These are phyloP conservation scores for Serendipita vermifera DNA, from an alignment of 768 basidiomycete species.

Conservation along the genomic window DNA sequence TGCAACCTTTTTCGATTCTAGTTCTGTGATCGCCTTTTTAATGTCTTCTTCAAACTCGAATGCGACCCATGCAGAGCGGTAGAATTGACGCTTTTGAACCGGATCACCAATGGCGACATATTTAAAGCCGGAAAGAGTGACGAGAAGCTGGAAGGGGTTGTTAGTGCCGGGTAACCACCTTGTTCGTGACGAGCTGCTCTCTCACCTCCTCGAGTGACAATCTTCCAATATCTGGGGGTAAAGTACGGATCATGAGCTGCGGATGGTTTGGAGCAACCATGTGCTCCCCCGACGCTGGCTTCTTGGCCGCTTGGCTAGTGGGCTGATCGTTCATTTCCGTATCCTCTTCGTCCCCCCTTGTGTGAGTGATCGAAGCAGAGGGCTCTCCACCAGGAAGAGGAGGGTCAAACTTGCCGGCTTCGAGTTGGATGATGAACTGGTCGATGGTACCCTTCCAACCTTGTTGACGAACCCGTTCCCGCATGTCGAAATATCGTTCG, in stretches of 20 bases:
- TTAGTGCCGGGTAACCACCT: conserved; percentile 11
- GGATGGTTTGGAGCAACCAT: conserved; percentile 65
- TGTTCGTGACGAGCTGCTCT: conserved; percentile 14
- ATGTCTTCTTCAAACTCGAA: conserved; percentile 82
- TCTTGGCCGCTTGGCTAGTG: background rate
- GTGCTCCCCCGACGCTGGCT: conserved; percentile 34
- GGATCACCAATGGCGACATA: conserved; percentile 89
- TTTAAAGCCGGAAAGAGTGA: conserved; percentile 64
- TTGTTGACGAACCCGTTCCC: conserved; percentile 65
- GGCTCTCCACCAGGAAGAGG: conserved; percentile 50
- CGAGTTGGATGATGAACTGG: conserved; percentile 65
- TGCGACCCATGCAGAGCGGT: conserved; percentile 87
- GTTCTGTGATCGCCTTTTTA: conserved; percentile 48
- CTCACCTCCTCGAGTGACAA: conserved; percentile 79
- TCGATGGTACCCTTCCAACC: conserved; percentile 70
- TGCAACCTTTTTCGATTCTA: conserved; percentile 75
- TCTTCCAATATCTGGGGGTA: conserved; percentile 85
- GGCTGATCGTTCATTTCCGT: conserved; percentile 31
- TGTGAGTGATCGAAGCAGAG: conserved; percentile 26
- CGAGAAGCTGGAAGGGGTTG: conserved; percentile 44
- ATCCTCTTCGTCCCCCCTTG: conserved; percentile 44
- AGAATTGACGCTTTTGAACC: conserved; percentile 81
- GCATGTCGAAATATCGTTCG: conserved; percentile 53
- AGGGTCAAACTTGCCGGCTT: conserved; percentile 75
- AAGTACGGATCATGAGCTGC: conserved; percentile 89